Evolutionary conservation across 2,329 filamentous ascomycete species (phyloP).

Genomic region (Dothideomycetes sp.): DNA sequence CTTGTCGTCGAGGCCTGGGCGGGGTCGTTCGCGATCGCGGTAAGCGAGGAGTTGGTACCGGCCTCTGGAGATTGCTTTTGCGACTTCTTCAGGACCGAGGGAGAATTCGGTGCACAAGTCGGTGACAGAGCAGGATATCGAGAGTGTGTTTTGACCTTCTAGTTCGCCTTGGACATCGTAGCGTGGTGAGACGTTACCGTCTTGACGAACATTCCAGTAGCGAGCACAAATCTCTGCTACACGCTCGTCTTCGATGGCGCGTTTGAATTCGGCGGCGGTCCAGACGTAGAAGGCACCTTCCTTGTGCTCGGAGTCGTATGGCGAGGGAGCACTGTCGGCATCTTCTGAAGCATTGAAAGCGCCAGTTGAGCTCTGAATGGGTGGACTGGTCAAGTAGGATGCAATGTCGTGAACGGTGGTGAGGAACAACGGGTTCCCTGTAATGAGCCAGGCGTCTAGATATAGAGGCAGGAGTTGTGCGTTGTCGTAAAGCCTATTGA

Average conservation of each 20-base stretch:
- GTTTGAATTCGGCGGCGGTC: slow-evolving; percentile 71
- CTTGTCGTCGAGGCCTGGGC: slow-evolving; percentile 77
- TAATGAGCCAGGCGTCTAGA: slow-evolving; percentile 70
- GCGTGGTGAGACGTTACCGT: slow-evolving; percentile 74
- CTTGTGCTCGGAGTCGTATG: slow-evolving; percentile 67
- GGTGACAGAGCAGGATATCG: slow-evolving; percentile 54
- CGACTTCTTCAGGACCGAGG: slow-evolving; percentile 55
- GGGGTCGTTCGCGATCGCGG: slow-evolving; percentile 61
- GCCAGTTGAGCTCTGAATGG: slow-evolving; percentile 56
- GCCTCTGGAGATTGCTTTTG: slow-evolving; percentile 54
- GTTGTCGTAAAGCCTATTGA: slow-evolving; percentile 65
- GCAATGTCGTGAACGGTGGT: slow-evolving; percentile 71
- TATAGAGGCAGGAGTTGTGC: slow-evolving; percentile 75
- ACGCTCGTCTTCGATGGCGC: slow-evolving; percentile 58
- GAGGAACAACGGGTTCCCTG: slow-evolving; percentile 59
- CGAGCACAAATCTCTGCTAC: slow-evolving; percentile 65
- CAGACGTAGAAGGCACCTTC: slow-evolving; percentile 94
- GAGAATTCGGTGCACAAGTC: slow-evolving; percentile 67
- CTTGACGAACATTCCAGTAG: slow-evolving; percentile 72
- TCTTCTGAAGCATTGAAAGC: slow-evolving; percentile 85
- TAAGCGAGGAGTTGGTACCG: slow-evolving; percentile 58
- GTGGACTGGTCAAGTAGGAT: slow-evolving; percentile 68
- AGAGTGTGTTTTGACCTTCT: slow-evolving; percentile 82
- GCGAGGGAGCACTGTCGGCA: slow-evolving; percentile 68
- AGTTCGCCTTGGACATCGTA: slow-evolving; percentile 91